Conservation (phyloP, 2,329 filamentous ascomycete genomes). For the Diaporthe citrichinensis region DNA sequence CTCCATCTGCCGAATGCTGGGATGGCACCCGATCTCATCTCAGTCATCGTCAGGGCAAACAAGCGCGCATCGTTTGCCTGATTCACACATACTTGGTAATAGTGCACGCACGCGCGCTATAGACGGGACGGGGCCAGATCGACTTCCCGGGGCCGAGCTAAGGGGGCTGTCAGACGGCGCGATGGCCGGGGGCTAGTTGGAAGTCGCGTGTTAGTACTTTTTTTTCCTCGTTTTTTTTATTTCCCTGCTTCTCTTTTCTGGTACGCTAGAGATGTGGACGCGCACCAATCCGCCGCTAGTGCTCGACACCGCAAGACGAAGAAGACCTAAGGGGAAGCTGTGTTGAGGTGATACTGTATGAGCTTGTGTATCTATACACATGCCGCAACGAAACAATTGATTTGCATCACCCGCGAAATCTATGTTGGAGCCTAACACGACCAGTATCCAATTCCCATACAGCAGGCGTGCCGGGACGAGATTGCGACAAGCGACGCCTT, state of each 20-base stretch:
- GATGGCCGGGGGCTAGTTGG: conserved; percentile 16
- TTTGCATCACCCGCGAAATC: background rate
- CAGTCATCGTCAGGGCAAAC: background rate
- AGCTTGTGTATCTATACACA: background rate
- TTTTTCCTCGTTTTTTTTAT: background rate
- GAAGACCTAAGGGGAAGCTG: background rate
- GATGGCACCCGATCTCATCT: conserved; percentile 21
- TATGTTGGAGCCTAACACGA: background rate
- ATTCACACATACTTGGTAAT: background rate
- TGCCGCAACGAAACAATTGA: background rate
- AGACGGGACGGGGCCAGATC: conserved; percentile 16
- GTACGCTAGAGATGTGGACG: conserved; percentile 10
- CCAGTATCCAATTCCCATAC: background rate
- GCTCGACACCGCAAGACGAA: conserved; percentile 2
- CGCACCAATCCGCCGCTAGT: conserved; percentile 13
- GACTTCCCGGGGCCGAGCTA: conserved; percentile 19
- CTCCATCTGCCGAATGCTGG: conserved; percentile 26
- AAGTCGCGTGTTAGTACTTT: background rate
- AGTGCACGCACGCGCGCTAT: background rate
- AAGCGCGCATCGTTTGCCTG: conserved; percentile 12
- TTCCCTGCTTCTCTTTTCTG: background rate
- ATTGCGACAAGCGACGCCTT: conserved; percentile 9
- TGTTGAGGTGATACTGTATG: background rate
- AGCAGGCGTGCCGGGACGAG: background rate
- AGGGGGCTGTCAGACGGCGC: conserved; percentile 14